Percentiles rank a stretch among this genome's conserved stretches.
These are phyloP conservation scores for Thraustochytrium striatum DNA, from an alignment of 352 stramenopile species.

Conservation along the genomic window DNA sequence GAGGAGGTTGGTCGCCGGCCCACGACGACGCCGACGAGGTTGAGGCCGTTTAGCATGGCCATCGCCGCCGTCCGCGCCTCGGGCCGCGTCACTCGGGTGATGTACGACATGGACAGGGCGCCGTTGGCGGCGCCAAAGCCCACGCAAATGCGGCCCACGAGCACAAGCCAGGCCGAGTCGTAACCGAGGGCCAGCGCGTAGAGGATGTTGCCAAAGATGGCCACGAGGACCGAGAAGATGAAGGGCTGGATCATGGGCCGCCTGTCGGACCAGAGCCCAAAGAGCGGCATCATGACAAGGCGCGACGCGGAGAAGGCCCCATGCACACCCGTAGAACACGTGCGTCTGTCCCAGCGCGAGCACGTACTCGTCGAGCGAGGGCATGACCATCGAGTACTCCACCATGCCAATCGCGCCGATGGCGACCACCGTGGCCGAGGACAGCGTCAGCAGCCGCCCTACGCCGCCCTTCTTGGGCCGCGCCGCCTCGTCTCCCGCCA, in stretches of 20 bases:
- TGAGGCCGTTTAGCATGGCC: slow-evolving; percentile 31
- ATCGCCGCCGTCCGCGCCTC: slow-evolving; percentile 29
- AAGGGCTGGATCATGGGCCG: slow-evolving; percentile 24
- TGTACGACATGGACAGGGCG: slow-evolving; percentile 12
- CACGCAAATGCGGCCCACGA: neutral
- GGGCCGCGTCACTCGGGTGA: neutral
- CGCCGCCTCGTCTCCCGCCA: neutral
- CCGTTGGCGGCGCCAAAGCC: slow-evolving; percentile 6
- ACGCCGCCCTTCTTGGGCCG: neutral
- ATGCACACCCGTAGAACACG: slow-evolving; percentile 28
- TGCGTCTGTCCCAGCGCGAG: slow-evolving; percentile 24
- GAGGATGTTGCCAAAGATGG: slow-evolving; percentile 10
- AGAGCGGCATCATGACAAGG: slow-evolving; percentile 34
- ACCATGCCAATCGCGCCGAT: slow-evolving; percentile 26
- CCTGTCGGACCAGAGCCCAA: slow-evolving; percentile 17
- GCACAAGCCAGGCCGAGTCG: slow-evolving; percentile 4
- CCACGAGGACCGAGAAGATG: neutral
- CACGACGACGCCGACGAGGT: slow-evolving; percentile 26
- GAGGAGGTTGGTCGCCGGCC: slow-evolving; percentile 29
- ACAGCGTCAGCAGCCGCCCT: slow-evolving; percentile 7
- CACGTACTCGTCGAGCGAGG: slow-evolving; percentile 24
- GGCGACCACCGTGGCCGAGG: slow-evolving; percentile 23
- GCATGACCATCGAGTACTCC: slow-evolving; percentile 46
- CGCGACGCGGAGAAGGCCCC: neutral
- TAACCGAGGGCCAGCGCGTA: slow-evolving; percentile 22